Evolutionary conservation across 441 rosid species (phyloP).

Genomic region (Theobroma grandiflorum): DNA sequence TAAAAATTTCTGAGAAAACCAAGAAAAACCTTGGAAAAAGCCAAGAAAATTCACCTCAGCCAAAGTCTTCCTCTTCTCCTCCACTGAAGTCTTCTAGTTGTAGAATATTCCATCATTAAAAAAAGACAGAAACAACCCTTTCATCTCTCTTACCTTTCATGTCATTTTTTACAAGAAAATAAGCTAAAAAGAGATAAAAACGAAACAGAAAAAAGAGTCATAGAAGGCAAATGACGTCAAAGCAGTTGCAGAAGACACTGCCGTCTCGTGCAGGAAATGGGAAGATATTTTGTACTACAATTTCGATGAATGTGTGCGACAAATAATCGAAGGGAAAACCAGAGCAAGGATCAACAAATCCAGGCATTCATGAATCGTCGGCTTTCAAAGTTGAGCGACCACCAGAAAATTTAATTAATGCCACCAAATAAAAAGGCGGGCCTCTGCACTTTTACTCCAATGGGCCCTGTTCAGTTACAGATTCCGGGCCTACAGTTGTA

Average conservation of each 20-base stretch:
- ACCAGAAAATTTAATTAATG: slow-evolving; percentile 1
- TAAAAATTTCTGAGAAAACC: neutral
- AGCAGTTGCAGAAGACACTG: slow-evolving; percentile 30
- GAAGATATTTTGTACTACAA: neutral
- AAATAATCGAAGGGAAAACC: neutral
- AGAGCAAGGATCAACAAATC: neutral
- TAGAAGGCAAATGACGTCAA: slow-evolving; percentile 21
- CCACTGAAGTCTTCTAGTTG: neutral
- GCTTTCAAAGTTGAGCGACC: slow-evolving; percentile 9
- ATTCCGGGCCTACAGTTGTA: neutral
- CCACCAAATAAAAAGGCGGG: neutral
- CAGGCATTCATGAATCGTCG: neutral
- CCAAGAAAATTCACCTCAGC: slow-evolving; percentile 1
- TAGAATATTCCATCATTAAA: neutral
- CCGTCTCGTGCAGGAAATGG: slow-evolving; percentile 20
- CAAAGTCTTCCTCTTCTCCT: neutral
- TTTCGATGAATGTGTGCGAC: neutral
- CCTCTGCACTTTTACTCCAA: neutral
- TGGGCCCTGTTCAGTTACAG: neutral
- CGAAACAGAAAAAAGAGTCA: slow-evolving; percentile 4
- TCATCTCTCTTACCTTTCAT: neutral
- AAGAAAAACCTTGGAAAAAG: neutral
- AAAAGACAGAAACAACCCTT: neutral
- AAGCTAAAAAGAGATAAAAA: neutral
- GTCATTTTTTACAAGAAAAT: neutral